phyloP scores from a whole-genome alignment of 306 rosid species.

The Alnus glutinosa region DNA sequence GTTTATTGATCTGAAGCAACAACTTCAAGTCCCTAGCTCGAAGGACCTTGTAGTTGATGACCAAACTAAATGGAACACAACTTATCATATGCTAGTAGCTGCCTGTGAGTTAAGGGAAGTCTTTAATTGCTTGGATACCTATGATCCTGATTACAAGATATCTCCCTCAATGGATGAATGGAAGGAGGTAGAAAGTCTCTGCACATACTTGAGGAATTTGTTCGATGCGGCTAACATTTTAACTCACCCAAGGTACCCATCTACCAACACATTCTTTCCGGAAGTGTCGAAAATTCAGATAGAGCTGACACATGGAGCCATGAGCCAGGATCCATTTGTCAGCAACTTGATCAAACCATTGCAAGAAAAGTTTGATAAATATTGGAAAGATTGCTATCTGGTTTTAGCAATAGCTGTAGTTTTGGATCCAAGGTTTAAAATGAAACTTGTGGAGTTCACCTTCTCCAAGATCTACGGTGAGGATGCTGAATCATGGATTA shows the following conservation, averaged over 20 bases:
- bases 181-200: slow-evolving; percentile 68
- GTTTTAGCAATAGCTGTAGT: slow-evolving; percentile 75
- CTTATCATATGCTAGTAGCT: slow-evolving; percentile 78
- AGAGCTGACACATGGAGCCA: slow-evolving; percentile 61
- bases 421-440: slow-evolving; percentile 90
- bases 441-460: slow-evolving; percentile 68
- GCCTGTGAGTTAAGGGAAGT: slow-evolving; percentile 84
- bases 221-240: slow-evolving; percentile 64
- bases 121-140: slow-evolving; percentile 68
- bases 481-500: slow-evolving; percentile 70
- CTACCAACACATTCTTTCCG: slow-evolving; percentile 68
- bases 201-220: slow-evolving; percentile 65
- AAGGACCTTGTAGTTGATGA: slow-evolving; percentile 66
- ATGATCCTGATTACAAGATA: slow-evolving; percentile 54
- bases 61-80: slow-evolving; percentile 76
- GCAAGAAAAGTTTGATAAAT: slow-evolving; percentile 65
- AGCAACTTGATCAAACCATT: slow-evolving; percentile 63
- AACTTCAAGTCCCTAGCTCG: slow-evolving; percentile 68
- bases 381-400: slow-evolving; percentile 83
- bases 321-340: slow-evolving; percentile 69
- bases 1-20: slow-evolving; percentile 75
- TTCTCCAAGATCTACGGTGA: slow-evolving; percentile 63
- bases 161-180: slow-evolving; percentile 64
- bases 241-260: slow-evolving; percentile 54
- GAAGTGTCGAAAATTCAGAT: slow-evolving; percentile 68